A percentile compares a stretch with the other conserved stretches of the same genome.
These are phyloP conservation scores for Colletotrichum scovillei DNA, from an alignment of 2,329 filamentous ascomycete species.

Conservation along the genomic window DNA sequence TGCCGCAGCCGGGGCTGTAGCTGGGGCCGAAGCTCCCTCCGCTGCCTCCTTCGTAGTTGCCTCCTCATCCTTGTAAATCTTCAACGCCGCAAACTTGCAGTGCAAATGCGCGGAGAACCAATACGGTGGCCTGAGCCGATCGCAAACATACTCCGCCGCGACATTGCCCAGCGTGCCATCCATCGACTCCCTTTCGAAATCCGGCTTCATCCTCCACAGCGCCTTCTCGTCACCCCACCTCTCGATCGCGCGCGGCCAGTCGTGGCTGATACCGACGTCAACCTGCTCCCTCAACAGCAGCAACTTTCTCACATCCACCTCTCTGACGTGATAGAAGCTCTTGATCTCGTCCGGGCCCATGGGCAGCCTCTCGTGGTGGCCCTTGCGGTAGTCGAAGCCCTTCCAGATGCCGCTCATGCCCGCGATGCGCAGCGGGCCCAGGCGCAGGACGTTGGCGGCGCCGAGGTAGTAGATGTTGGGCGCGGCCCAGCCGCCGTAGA, in stretches of 20 bases:
- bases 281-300: slow-evolving; percentile 87
- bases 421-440: slow-evolving; percentile 88
- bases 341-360: slow-evolving; percentile 82
- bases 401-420: slow-evolving; percentile 97
- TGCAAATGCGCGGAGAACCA: slow-evolving; percentile 98
- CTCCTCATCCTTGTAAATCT: slow-evolving; percentile 60
- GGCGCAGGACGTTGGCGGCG: slow-evolving; percentile 86
- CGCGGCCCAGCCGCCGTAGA: slow-evolving; percentile 96
- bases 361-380: slow-evolving; percentile 87
- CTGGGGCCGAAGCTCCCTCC: neutral
- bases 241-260: slow-evolving; percentile 92
- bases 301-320: slow-evolving; percentile 91
- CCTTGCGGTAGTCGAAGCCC: slow-evolving; percentile 84
- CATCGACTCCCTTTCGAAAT: slow-evolving; percentile 80
- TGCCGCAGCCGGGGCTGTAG: neutral
- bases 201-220: slow-evolving; percentile 79
- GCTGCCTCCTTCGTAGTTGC: neutral
- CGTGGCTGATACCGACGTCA: slow-evolving; percentile 92
- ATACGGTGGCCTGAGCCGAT: slow-evolving; percentile 81
- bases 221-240: slow-evolving; percentile 75
- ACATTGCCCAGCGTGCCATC: slow-evolving; percentile 81
- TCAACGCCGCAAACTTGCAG: slow-evolving; percentile 82
- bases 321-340: slow-evolving; percentile 89
- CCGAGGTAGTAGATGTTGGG: slow-evolving; percentile 98
- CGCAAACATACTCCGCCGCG: slow-evolving; percentile 83